Evolutionary conservation across 495 filamentous ascomycete species (phyloP), one percentile per base, ranked within the genome.

Genomic region (Penicillium robsamsonii): DNA sequence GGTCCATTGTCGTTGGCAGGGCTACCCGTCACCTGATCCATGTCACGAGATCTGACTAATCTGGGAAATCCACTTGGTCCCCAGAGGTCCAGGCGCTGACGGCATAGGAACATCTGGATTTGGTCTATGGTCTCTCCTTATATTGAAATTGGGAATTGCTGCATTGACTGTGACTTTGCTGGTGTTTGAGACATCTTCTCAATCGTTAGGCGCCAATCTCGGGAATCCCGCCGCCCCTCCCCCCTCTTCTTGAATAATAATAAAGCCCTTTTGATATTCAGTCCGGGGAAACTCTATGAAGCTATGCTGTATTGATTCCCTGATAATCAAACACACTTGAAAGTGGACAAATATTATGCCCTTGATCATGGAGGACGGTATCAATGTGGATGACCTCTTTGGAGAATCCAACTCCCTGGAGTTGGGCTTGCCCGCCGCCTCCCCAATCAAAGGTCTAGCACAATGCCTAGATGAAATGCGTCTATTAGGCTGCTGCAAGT

Each of bases 391-490:
- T 53, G 87, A 91, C 70, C 80, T 96, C 29, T 92, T 91, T 67
- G 88, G 87, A 24, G 90, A 92, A 70, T 74, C 79, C 44, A 78
- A 79, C 59, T 68, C 75, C 37, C 64, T 77, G 38, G 74, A 70
- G 50, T 53, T 77, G 66, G 78, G 76, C 42, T 72, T 93, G 57
- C 73, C 78, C 24, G 61, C 84, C 25, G 73, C 83, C 20, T 72
- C 79, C 8, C 75, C 79, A 3, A 81, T 84, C 54, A 88, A 87
- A 71, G 84, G 84, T 42, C 79, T 96, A 12, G 78, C 79, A 31
- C 83, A 87, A 63, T 84, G 88, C 37, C 60, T 97, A 29, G 89
- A 92, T 66, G 90, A 96, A 59, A 79, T 96, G 65, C 85, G 90
- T 41, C 63, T 80, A 46, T 80, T 81, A 55, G 93, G 92, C 3